Evolutionary conservation across 1,139 yeast species (phyloP), one percentile per base, ranked within the genome.

Genomic region (Yamadazyma diddensiae): DNA sequence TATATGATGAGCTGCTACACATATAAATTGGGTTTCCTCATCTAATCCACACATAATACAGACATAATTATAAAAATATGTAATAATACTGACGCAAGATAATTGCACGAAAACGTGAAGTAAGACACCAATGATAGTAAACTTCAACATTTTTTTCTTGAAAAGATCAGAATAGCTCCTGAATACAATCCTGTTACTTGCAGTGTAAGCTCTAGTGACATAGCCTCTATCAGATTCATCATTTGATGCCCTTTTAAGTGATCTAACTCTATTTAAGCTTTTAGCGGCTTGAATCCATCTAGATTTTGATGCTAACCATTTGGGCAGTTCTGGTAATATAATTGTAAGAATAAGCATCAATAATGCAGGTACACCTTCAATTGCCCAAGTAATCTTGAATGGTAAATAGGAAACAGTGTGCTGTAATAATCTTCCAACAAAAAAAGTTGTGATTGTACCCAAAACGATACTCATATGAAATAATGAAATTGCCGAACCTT

Each of bases 271-370:
- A 15, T 40, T 37, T 25, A 45, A 42, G 17, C 44, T 54, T 33
- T 47, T 48, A 2, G 62, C 61, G 22, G 69, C 70, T 12, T 46
- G 46, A 2, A 31, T 37, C 69, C 70, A 65, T 30, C 52, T 50
- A 2, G 52, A 45, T 26, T 55, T 47, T 0, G 55, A 38, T 1
- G 66, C 68, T 19, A 60, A 43, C 63, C 65, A 61, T 40, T 53
- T 54, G 5, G 71, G 70, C 3, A 65, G 56, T 33, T 60, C 65
- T 2, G 68, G 68, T 4, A 58, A 38, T 30, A 55, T 37, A 32
- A 43, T 43, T 22, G 43, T 44, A 22, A 40, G 38, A 6, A 34
- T 25, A n/a, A 40, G 34, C 29, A 50, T 36, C 4, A 55, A 11
- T 1, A 50, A 14, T 7, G 59, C 56, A 1, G 69, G 68, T 3